Conservation (phyloP, 495 filamentous ascomycete species). For the Aspergillus wentii region DNA sequence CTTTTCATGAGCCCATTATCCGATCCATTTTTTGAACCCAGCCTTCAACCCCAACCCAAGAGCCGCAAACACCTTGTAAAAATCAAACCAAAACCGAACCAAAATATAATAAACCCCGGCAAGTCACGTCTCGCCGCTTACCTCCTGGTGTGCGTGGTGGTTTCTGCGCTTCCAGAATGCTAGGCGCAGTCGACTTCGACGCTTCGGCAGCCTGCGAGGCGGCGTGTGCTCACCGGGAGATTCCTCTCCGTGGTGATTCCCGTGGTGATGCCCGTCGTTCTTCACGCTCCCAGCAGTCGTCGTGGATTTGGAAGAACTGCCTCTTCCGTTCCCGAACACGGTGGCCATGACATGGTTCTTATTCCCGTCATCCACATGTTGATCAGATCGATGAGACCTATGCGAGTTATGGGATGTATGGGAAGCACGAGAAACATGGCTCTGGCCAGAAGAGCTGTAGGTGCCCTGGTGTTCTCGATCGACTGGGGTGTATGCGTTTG, state of each 20-base stretch:
- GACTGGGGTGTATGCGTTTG: slow-evolving; percentile 4
- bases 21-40: slow-evolving; percentile 2
- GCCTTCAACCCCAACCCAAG: slow-evolving; percentile 2
- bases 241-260: slow-evolving; percentile 18
- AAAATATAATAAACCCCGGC: neutral
- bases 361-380: slow-evolving; percentile 18
- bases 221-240: slow-evolving; percentile 12
- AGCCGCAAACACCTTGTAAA: slow-evolving; percentile 13
- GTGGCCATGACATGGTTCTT: slow-evolving; percentile 22
- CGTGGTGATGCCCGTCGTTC: slow-evolving; percentile 19
- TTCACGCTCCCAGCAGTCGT: slow-evolving; percentile 26
- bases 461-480: slow-evolving; percentile 3
- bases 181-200: slow-evolving; percentile 37
- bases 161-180: slow-evolving; percentile 43
- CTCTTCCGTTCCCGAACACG: slow-evolving; percentile 17
- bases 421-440: neutral
- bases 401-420: slow-evolving; percentile 13
- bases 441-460: slow-evolving; percentile 5
- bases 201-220: slow-evolving; percentile 27
- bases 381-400: no score
- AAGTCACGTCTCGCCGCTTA: slow-evolving; percentile 36
- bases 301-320: slow-evolving; percentile 27
- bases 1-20: slow-evolving; percentile 26
- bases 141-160: slow-evolving; percentile 28
- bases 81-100: slow-evolving; percentile 3